Conservation (phyloP, 225 moss, liverwort and hornwort genomes). For the Physcomitrellopsis africana region DNA sequence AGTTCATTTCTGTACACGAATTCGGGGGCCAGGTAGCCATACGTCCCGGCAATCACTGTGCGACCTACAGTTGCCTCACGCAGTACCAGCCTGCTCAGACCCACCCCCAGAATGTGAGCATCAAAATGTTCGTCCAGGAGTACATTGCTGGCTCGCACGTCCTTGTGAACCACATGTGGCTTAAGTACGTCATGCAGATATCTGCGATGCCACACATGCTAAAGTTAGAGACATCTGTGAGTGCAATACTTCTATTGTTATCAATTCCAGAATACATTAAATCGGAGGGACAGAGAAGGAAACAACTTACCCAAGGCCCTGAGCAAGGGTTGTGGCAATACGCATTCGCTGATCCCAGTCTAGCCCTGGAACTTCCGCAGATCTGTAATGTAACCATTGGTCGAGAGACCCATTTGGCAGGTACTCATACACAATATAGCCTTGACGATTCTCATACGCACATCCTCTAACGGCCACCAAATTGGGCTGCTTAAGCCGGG, state of each 20-base stretch:
- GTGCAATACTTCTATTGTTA: no score
- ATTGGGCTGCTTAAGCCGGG: conserved; percentile 79
- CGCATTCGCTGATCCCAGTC: conserved; percentile 86
- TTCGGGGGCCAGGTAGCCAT: conserved; percentile 88
- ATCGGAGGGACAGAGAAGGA: not conserved
- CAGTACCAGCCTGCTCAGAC: conserved; percentile 76
- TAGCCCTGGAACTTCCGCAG: conserved; percentile 53
- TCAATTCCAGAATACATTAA: no score
- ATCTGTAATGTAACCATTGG: conserved; percentile 70
- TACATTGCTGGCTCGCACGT: conserved; percentile 83
- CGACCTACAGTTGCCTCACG: conserved; percentile 72
- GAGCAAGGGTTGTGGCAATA: conserved; percentile 82
- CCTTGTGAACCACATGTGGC: conserved; percentile 89
- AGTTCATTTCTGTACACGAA: conserved; percentile 90
- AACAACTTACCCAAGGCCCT: conserved; percentile 77
- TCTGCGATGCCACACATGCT: conserved; percentile 42
- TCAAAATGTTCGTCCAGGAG: conserved; percentile 81
- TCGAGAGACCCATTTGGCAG: conserved; percentile 82
- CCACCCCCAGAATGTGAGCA: conserved; percentile 82
- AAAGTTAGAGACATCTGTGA: no score
- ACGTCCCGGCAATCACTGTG: conserved; percentile 86
- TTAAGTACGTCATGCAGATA: conserved; percentile 89
- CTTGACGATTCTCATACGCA: conserved; percentile 74
- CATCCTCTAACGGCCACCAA: conserved; percentile 85
- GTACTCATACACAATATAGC: conserved; percentile 79